Conservation (phyloP, 768 basidiomycete species). For the Botryobasidium botryosum region DNA sequence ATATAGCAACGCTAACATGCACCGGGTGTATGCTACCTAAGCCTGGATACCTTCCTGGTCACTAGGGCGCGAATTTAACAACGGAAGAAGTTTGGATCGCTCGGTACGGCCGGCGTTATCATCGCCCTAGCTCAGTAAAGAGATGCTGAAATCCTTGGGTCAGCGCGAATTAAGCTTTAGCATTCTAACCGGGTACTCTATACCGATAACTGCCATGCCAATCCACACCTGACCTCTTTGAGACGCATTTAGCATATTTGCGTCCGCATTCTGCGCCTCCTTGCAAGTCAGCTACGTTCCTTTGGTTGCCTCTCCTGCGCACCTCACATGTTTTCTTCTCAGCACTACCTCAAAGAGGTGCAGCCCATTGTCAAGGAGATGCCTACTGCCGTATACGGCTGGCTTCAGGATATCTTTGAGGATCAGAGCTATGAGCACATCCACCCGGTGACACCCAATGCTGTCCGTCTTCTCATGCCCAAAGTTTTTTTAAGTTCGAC, state of each 20-base stretch:
- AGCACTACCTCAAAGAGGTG: constrained; percentile 19
- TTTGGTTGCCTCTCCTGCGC: constrained; percentile 2
- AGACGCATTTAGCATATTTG: constrained; percentile 14
- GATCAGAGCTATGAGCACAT: constrained; percentile 14
- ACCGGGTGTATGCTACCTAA: too few species aligned
- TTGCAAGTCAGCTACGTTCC: neutral
- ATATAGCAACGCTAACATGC: neutral
- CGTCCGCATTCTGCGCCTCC: constrained; percentile 19
- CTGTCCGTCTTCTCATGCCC: constrained; percentile 10
- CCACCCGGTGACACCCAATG: constrained; percentile 19
- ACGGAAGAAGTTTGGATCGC: constrained; percentile 14
- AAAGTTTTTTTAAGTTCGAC: too few species aligned
- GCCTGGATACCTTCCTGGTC: constrained; percentile 21
- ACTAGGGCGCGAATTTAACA: constrained; percentile 18
- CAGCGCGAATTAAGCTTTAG: constrained; percentile 20
- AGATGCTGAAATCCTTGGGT: too few species aligned
- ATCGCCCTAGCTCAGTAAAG: too few species aligned
- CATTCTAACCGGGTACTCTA: constrained; percentile 16
- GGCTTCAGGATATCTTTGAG: constrained; percentile 11
- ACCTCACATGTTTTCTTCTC: constrained; percentile 2
- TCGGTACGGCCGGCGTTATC: constrained; percentile 8
- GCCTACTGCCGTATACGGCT: constrained; percentile 9
- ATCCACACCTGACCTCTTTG: neutral
- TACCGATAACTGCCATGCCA: too few species aligned
- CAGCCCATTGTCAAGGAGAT: constrained; percentile 15